phyloP scores from a whole-genome alignment of 2,329 filamentous ascomycete species.

The Pseudogymnoascus destructans region DNA sequence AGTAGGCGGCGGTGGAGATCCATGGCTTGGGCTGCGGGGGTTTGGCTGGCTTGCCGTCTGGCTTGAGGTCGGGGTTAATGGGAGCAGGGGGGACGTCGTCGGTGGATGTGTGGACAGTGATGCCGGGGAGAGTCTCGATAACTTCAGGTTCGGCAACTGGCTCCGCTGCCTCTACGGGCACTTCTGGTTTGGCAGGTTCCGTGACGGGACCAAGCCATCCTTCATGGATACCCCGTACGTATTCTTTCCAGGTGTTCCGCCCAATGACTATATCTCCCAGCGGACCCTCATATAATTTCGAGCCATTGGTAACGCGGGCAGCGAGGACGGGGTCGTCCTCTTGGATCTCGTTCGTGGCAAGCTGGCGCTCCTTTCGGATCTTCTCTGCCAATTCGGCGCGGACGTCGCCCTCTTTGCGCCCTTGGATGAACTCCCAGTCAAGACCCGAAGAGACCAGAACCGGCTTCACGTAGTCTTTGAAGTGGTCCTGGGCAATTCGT shows the following conservation, averaged over 20 bases:
- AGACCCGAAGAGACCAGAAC: slow-evolving; percentile 77
- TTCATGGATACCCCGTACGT: slow-evolving; percentile 83
- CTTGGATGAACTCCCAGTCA: slow-evolving; percentile 94
- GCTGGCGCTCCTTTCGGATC: slow-evolving; percentile 57
- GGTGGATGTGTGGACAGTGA: slow-evolving; percentile 21
- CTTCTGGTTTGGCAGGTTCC: slow-evolving; percentile 35
- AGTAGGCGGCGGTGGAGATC: slow-evolving; percentile 61
- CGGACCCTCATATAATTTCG: slow-evolving; percentile 58
- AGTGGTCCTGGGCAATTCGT: slow-evolving; percentile 79
- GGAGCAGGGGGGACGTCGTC: slow-evolving; percentile 19
- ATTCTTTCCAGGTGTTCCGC: slow-evolving; percentile 94
- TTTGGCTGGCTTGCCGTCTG: slow-evolving; percentile 42
- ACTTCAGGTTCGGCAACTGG: slow-evolving; percentile 18
- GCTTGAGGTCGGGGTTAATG: slow-evolving; percentile 23
- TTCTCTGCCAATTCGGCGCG: slow-evolving; percentile 75
- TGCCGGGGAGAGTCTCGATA: slow-evolving; percentile 19
- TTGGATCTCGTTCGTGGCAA: slow-evolving; percentile 24
- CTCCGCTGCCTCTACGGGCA: slow-evolving; percentile 15
- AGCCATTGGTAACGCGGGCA: slow-evolving; percentile 50
- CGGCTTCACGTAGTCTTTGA: slow-evolving; percentile 90
- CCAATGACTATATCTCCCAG: slow-evolving; percentile 82
- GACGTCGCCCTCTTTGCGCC: slow-evolving; percentile 82
- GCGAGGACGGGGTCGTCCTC: slow-evolving; percentile 48
- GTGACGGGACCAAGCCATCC: slow-evolving; percentile 86
- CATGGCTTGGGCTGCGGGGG: slow-evolving; percentile 57